Conservation (phyloP, 208 protist species). For the Trichomonas vaginalis region DNA sequence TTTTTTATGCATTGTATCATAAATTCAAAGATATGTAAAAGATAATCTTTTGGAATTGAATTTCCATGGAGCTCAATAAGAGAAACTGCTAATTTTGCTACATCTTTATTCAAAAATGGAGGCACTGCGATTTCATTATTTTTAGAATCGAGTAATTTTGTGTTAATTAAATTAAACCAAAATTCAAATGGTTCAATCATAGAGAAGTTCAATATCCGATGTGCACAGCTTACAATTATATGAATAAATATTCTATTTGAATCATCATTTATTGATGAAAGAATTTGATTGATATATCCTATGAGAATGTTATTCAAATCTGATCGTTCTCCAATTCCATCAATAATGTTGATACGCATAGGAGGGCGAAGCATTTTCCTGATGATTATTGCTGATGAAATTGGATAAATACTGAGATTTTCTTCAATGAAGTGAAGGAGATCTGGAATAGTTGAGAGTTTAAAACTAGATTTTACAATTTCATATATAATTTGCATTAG, state of each 20-base stretch:
- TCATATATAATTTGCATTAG: neutral
- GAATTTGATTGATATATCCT: neutral
- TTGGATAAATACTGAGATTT: neutral
- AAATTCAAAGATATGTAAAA: neutral
- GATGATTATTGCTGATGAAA: neutral
- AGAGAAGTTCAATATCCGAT: neutral
- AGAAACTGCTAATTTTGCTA: neutral
- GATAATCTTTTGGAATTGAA: neutral
- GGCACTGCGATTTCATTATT: neutral
- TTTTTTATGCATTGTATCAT: neutral
- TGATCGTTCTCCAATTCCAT: neutral
- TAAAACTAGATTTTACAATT: neutral
- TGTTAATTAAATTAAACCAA: neutral
- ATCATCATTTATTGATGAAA: neutral
- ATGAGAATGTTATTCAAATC: neutral
- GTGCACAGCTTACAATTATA: neutral
- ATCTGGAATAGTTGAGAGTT: neutral
- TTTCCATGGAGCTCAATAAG: neutral
- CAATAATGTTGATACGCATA: neutral
- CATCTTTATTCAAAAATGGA: neutral
- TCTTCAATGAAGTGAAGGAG: neutral
- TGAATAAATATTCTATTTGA: neutral
- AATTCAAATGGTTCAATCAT: neutral
- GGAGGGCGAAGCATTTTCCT: neutral
- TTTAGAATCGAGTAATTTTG: neutral